Evolutionary conservation across 768 basidiomycete genomes (phyloP).

Genomic region (Tylopilus sp.): DNA sequence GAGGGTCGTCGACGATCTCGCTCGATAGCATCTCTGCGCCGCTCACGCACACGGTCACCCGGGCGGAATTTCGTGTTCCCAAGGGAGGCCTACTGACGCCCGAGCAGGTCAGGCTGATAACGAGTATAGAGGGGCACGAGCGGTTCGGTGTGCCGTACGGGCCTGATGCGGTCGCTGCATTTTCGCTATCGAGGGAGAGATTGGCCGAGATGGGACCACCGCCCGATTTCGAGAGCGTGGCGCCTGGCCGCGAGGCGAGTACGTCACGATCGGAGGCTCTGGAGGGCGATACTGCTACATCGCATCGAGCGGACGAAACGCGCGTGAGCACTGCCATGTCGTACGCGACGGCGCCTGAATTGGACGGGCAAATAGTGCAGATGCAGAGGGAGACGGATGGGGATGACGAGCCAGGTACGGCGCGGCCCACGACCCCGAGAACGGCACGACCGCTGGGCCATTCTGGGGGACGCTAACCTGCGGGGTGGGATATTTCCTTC

Average conservation of each 20-base stretch:
- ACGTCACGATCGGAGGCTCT: background rate
- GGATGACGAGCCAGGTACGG: constrained; percentile 8
- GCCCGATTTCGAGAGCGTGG: constrained; percentile 46
- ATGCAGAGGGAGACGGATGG: constrained; percentile 2
- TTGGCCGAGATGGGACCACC: constrained; percentile 40
- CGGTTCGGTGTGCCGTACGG: constrained; percentile 78
- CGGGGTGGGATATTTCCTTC: background rate
- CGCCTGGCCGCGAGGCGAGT: background rate
- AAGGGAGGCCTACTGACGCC: constrained; percentile 40
- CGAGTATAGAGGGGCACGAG: constrained; percentile 60
- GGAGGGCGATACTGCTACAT: background rate
- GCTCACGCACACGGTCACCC: constrained; percentile 66
- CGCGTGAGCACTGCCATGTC: constrained; percentile 9
- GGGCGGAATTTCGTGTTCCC: constrained; percentile 67
- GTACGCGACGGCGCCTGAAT: constrained; percentile 10
- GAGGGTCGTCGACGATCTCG: constrained; percentile 67
- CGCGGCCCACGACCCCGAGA: constrained; percentile 12
- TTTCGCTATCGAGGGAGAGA: constrained; percentile 44
- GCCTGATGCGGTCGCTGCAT: constrained; percentile 55
- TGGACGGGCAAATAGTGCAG: background rate
- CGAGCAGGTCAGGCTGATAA: constrained; percentile 64
- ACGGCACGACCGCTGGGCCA: constrained; percentile 17
- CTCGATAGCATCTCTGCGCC: constrained; percentile 74
- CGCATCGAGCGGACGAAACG: constrained; percentile 5
- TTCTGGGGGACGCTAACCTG: background rate